Percentiles rank a stretch among this genome's conserved stretches.
These are phyloP conservation scores for Vitis hybrid DNA, from an alignment of 177 flowering plant genomes.

Conservation along the genomic window DNA sequence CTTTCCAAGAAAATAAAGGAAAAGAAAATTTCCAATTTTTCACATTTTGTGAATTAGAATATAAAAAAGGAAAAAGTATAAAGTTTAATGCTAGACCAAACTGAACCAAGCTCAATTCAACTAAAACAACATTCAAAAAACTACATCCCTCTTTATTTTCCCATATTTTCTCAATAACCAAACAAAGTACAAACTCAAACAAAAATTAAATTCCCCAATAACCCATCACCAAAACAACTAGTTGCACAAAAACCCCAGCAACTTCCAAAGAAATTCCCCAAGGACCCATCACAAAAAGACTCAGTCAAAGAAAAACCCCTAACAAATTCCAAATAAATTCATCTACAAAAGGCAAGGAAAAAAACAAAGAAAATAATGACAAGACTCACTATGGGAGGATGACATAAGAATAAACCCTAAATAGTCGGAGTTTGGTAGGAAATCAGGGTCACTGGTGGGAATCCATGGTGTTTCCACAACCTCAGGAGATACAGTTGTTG, in stretches of 20 bases:
- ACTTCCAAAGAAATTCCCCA: too few species aligned
- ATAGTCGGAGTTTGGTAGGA: background rate
- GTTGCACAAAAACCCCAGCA: too few species aligned
- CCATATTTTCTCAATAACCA: background rate
- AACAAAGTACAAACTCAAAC: background rate
- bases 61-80: too few species aligned
- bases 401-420: conserved; percentile 1
- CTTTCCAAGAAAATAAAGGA: too few species aligned
- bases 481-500: conserved; percentile 14
- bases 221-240: too few species aligned
- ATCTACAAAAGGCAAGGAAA: background rate
- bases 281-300: too few species aligned
- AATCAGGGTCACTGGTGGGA: background rate
- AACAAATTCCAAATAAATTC: background rate
- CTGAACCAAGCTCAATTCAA: background rate
- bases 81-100: background rate
- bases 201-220: too few species aligned
- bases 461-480: conserved; percentile 15
- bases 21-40: too few species aligned
- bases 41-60: too few species aligned
- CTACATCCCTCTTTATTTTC: background rate
- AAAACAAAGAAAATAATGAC: background rate
- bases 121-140: background rate
- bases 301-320: background rate
- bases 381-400: conserved; percentile 3